These are phyloP conservation scores for Pseudophaeomoniella oleicola DNA, from an alignment of 2,329 filamentous ascomycete genomes.

Conservation along the genomic window DNA sequence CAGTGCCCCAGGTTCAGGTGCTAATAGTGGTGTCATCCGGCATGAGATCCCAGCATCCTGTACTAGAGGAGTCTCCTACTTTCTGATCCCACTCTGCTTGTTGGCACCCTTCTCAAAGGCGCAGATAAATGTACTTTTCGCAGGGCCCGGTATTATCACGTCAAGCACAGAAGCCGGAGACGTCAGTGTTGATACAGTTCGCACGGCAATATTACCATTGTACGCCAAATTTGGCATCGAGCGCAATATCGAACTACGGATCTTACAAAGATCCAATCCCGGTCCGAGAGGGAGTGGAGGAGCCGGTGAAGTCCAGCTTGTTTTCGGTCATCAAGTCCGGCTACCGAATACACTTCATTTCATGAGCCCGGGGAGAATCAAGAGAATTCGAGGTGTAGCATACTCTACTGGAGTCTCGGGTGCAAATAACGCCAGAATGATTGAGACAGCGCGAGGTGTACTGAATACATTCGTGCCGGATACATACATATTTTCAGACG, in stretches of 20 bases:
- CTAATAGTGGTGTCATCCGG: constrained; percentile 59
- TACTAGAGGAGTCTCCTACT: constrained; percentile 76
- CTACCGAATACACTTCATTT: constrained; percentile 89
- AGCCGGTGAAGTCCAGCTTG: constrained; percentile 80
- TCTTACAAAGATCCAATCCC: constrained; percentile 65
- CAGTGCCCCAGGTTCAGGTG: constrained; percentile 59
- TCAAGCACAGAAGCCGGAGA: constrained; percentile 65
- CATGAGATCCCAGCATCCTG: constrained; percentile 68
- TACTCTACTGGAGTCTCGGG: constrained; percentile 86
- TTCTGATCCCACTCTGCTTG: constrained; percentile 75
- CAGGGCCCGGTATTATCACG: constrained; percentile 85
- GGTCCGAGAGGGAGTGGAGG: constrained; percentile 64
- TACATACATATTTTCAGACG: constrained; percentile 71
- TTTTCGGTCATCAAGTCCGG: constrained; percentile 85
- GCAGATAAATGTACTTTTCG: constrained; percentile 78
- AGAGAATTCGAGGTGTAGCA: constrained; percentile 79
- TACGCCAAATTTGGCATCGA: constrained; percentile 85
- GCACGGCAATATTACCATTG: constrained; percentile 79
- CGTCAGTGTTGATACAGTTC: constrained; percentile 81
- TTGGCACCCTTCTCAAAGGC: constrained; percentile 88
- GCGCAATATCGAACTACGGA: constrained; percentile 68
- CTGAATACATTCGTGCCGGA: constrained; percentile 77
- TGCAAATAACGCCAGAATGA: constrained; percentile 90
- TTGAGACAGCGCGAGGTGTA: constrained; percentile 73
- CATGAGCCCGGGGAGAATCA: constrained; percentile 68